Evolutionary conservation across 306 rosid species (phyloP), one percentile per base, ranked within the genome.

Genomic region (Prunus padus): DNA sequence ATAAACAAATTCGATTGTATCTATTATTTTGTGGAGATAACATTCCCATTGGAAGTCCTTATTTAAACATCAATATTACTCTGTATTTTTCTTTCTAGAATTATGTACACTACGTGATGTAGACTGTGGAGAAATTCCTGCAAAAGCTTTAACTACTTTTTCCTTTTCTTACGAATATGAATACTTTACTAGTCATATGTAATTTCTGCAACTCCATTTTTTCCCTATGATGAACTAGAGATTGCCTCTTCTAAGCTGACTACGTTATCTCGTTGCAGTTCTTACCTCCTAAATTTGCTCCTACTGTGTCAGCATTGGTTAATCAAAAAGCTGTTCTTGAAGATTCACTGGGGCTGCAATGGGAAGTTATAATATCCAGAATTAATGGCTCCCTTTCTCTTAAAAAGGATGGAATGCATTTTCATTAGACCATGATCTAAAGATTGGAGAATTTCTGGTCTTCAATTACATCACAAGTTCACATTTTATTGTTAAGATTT

Each of bases 351-450:
- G 91, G 87, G 67, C n/a, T 14, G 69, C 81, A 76, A 56, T 88
- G 91, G 91, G 45, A 68, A 4, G 88, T 86, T 54, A 81, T 51
- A 13, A 31, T 87, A 63, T 84, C 89, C 10, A n/a, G 15, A 63
- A 76, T 64, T 60, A 28, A 86, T 33, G 85, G 87, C 54, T 77
- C 83, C 66, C 80, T 80, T 42, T 88, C 83, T 75, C 82, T 92
- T 52, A 50, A 65, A 81, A 78, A 76, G 97, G 97, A 72, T 92
- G 97, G 97, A 56, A 69, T 76, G 51, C 4, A 61, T 90, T 92
- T 73, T 79, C 91, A 22, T 47, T 9, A 60, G 80, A 81, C 33
- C 91, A 88, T 64, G 69, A 82, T 60, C 75, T 92, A 20, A 16
- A 83, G 65, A 16, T 79, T 69, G 97, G 97, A 73, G 71, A 90